Evolutionary conservation across 768 basidiomycete species (phyloP).

Genomic region (Amanita thiersii): DNA sequence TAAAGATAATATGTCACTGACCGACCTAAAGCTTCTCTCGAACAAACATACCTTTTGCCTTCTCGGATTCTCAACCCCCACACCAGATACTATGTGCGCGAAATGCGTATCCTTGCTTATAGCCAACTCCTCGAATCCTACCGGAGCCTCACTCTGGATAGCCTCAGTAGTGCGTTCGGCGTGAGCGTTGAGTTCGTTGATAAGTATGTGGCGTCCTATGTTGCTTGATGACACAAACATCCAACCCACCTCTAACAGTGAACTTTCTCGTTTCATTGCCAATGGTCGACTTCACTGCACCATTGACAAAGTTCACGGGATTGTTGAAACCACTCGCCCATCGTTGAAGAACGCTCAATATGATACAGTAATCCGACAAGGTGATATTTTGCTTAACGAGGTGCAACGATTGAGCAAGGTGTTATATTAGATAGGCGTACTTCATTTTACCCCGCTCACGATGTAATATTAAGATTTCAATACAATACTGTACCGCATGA

Average conservation of each 20-base stretch:
- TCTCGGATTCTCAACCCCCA: constrained; percentile 83
- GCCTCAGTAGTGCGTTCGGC: constrained; percentile 80
- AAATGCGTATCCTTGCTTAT: constrained; percentile 95
- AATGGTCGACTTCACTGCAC: constrained; percentile 76
- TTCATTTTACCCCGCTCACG: not conserved
- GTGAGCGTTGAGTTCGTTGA: constrained; percentile 86
- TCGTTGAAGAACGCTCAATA: constrained; percentile 74
- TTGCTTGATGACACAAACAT: constrained; percentile 1
- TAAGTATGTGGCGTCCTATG: constrained; percentile 41
- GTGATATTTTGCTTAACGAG: constrained; percentile 81
- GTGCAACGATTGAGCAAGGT: constrained; percentile 89
- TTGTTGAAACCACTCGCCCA: constrained; percentile 84
- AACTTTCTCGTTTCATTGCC: constrained; percentile 89
- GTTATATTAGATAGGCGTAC: constrained; percentile 49
- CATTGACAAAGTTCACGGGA: constrained; percentile 92
- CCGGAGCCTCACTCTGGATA: constrained; percentile 80
- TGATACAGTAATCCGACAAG: constrained; percentile 88
- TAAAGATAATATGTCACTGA: constrained; percentile 4
- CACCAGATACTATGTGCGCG: constrained; percentile 83
- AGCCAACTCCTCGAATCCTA: constrained; percentile 89
- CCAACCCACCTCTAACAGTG: constrained; percentile 33
- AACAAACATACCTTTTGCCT: constrained; percentile 81
- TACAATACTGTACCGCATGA: constrained; percentile 6
- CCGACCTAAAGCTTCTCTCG: constrained; percentile 60
- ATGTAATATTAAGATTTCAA: not conserved